Evolutionary conservation across 495 filamentous ascomycete genomes (phyloP).

Genomic region (Penicillium soppii): DNA sequence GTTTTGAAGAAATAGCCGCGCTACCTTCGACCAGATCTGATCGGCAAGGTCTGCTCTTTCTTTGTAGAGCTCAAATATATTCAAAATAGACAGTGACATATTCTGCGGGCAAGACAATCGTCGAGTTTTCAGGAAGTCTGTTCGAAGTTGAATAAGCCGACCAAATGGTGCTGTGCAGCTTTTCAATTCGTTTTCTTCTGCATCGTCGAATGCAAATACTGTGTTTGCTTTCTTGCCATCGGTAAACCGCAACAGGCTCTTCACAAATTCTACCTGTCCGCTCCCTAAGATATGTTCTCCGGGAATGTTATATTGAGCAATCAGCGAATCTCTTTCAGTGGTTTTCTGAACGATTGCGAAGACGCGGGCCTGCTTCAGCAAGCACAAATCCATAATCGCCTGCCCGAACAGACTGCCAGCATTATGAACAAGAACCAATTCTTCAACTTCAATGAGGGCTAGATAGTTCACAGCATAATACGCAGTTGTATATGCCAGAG

Average conservation of each 20-base stretch:
- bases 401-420: conserved; percentile 11
- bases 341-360: conserved; percentile 1
- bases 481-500: conserved; percentile 13
- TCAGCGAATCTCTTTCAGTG: neutral
- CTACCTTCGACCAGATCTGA: conserved; percentile 6
- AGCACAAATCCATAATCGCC: conserved; percentile 12
- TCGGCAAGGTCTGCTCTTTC: neutral
- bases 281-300: neutral
- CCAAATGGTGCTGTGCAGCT: conserved; percentile 13
- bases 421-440: conserved; percentile 4
- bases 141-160: conserved; percentile 9
- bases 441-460: neutral
- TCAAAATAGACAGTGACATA: conserved; percentile 11
- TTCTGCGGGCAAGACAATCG: neutral
- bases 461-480: conserved; percentile 8
- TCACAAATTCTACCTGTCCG: conserved; percentile 2
- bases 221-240: conserved; percentile 4
- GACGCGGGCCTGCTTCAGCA: neutral
- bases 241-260: neutral
- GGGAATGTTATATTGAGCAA: neutral
- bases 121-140: neutral
- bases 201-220: neutral
- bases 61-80: conserved; percentile 14
- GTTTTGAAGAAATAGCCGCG: conserved; percentile 6
- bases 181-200: neutral